These are phyloP conservation scores for Malassezia japonica DNA, from an alignment of 1,284 basidiomycete genomes.

Conservation along the genomic window DNA sequence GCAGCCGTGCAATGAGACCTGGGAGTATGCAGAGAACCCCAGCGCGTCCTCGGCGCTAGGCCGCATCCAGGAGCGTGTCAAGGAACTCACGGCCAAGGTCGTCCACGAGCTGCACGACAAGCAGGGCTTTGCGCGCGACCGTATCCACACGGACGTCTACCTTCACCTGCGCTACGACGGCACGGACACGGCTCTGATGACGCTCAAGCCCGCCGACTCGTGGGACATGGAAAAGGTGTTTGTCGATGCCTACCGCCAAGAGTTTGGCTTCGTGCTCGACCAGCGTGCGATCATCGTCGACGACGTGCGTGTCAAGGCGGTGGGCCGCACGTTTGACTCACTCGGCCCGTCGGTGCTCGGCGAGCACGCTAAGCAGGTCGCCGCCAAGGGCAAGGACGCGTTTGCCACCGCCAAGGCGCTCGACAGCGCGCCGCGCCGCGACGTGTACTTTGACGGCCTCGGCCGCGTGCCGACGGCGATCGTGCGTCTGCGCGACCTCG, in stretches of 20 bases:
- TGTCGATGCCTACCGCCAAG: constrained; percentile 50
- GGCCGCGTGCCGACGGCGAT: constrained; percentile 73
- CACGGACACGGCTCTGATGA: constrained; percentile 84
- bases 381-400: constrained; percentile 45
- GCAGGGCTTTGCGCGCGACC: constrained; percentile 68
- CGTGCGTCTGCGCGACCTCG: constrained; percentile 60
- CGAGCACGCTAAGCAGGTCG: constrained; percentile 52
- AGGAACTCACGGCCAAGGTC: constrained; percentile 55
- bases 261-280: constrained; percentile 81
- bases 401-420: constrained; percentile 51
- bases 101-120: constrained; percentile 56
- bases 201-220: constrained; percentile 55
- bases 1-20: constrained; percentile 71
- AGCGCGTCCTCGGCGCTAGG: not conserved
- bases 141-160: constrained; percentile 67
- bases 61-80: constrained; percentile 45
- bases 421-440: constrained; percentile 51
- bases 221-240: constrained; percentile 74
- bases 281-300: constrained; percentile 70
- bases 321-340: constrained; percentile 78
- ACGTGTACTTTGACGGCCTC: constrained; percentile 66
- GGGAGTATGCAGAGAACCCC: constrained; percentile 11
- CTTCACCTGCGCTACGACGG: constrained; percentile 58
- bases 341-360: constrained; percentile 70
- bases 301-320: constrained; percentile 70